Evolutionary conservation across 2,329 filamentous ascomycete species (phyloP).

Genomic region (Aspergillus tubingensis): DNA sequence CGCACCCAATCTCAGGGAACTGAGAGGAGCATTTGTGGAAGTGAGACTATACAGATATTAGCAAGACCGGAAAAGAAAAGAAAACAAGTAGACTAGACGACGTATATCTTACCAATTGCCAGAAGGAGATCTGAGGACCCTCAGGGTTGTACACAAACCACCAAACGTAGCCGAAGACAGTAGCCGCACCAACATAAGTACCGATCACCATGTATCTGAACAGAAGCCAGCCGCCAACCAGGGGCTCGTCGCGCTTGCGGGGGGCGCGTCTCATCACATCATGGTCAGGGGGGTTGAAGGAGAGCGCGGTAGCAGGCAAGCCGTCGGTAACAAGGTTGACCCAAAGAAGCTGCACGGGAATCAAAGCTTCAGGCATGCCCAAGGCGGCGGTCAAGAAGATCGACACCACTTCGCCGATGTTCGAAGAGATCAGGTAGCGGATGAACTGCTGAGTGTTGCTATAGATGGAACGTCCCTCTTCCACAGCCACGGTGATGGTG

Average conservation of each 20-base stretch:
- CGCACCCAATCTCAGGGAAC: conserved; percentile 86
- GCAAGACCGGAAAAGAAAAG: neutral
- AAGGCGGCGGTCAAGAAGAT: conserved; percentile 96
- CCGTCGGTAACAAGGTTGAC: conserved; percentile 98
- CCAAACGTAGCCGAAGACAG: conserved; percentile 98
- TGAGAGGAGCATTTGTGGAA: conserved; percentile 89
- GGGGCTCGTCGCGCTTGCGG: conserved; percentile 85
- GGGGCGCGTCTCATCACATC: conserved; percentile 95
- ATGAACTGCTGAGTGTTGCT: conserved; percentile 99
- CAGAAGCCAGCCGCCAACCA: conserved; percentile 95
- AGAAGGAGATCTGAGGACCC: conserved; percentile 89
- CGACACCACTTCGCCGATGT: conserved; percentile 98
- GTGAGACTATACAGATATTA: conserved; percentile 57
- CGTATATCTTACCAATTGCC: conserved; percentile 65
- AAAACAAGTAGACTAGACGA: conserved; percentile 10
- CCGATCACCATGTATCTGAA: conserved; percentile 97
- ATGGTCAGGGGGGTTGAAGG: conserved; percentile 97
- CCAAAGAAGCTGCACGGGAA: conserved; percentile 97
- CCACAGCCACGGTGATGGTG: conserved; percentile 92
- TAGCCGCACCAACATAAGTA: conserved; percentile 90
- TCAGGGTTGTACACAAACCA: conserved; percentile 97
- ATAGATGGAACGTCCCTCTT: conserved; percentile 97
- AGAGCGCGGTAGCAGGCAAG: conserved; percentile 90
- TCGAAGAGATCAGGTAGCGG: conserved; percentile 96
- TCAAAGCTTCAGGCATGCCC: conserved; percentile 95